A percentile compares a stretch with the other conserved stretches of the same genome.
Evolutionary conservation across 2,329 filamentous ascomycete species (phyloP).

Genomic region (Colletotrichum endophyticum): DNA sequence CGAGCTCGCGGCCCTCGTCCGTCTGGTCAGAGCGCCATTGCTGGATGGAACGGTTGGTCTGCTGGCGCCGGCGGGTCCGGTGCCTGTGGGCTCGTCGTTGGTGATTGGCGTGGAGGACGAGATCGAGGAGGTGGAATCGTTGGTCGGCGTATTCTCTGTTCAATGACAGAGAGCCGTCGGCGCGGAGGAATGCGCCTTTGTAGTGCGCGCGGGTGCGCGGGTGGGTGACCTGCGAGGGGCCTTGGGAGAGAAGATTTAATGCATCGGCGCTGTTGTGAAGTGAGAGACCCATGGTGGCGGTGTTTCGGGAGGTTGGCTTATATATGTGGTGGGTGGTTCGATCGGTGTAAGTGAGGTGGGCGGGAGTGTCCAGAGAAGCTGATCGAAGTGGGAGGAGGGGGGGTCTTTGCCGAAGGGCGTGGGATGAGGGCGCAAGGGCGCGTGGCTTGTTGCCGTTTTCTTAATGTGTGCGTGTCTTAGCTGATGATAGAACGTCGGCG

Average conservation of each 20-base stretch:
- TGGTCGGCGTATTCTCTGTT: not conserved
- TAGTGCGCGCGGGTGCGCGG: not conserved
- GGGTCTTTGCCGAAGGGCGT: not conserved
- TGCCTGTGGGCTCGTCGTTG: not conserved
- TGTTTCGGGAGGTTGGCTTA: not conserved
- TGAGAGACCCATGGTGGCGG: constrained; percentile 1
- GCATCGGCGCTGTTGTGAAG: constrained; percentile 2
- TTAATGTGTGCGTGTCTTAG: not conserved
- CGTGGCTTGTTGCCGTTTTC: not conserved
- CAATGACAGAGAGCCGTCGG: not conserved
- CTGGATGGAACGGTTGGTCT: not conserved
- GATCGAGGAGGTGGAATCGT: constrained; percentile 7
- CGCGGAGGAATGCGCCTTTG: not conserved
- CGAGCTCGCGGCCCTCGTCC: constrained; percentile 36
- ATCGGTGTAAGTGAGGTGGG: not conserved
- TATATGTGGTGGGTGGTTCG: not conserved
- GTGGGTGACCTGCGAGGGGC: not conserved
- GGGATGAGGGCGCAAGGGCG: not conserved
- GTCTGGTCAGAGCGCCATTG: constrained; percentile 5
- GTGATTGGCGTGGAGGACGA: constrained; percentile 5
- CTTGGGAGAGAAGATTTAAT: not conserved
- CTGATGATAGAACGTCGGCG: not conserved
- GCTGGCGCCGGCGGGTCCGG: not conserved
- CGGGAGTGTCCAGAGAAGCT: not conserved
- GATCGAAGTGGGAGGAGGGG: not conserved